These are phyloP conservation scores for Fragilariopsis cylindrus DNA, from an alignment of 108 stramenopile species.

Conservation along the genomic window DNA sequence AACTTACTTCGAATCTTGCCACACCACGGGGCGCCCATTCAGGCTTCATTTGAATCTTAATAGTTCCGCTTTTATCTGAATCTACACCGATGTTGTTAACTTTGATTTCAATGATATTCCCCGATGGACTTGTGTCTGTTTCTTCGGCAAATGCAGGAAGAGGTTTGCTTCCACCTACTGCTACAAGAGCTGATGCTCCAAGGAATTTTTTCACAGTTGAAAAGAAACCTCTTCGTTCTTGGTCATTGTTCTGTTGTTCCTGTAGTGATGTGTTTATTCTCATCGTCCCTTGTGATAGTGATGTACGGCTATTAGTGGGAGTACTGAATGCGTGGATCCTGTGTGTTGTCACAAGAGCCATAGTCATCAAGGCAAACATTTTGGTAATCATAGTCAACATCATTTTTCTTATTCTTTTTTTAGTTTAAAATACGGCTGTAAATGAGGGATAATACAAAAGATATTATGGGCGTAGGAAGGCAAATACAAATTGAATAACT, in stretches of 20 bases:
- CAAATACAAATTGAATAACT: too few relatives aligned
- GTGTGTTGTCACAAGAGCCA: slow-evolving; percentile 6
- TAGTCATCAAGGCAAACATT: slow-evolving; percentile 3
- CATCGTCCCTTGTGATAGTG: not conserved
- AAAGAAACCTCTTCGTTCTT: slow-evolving; percentile 15
- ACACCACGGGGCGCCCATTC: slow-evolving; percentile 83
- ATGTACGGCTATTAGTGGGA: not conserved
- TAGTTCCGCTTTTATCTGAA: slow-evolving; percentile 57
- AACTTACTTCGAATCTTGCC: slow-evolving; percentile 64
- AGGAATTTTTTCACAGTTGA: not conserved
- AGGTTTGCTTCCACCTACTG: not conserved
- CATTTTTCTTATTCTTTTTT: not conserved
- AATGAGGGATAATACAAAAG: too few relatives aligned
- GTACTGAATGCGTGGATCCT: slow-evolving; percentile 4
- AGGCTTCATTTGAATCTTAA: slow-evolving; percentile 68
- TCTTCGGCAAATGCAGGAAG: slow-evolving; percentile 22
- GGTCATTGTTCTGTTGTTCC: slow-evolving; percentile 3
- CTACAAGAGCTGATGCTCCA: slow-evolving; percentile 1
- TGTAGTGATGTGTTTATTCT: not conserved
- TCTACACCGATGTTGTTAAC: slow-evolving; percentile 71
- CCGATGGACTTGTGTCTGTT: slow-evolving; percentile 6
- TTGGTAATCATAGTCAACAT: not conserved
- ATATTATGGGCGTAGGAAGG: too few relatives aligned
- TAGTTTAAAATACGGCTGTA: not conserved
- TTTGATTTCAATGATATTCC: slow-evolving; percentile 59